Evolutionary conservation across 2,329 filamentous ascomycete species (phyloP), one percentile per base, ranked within the genome.

Genomic region (Fusarium paranaense): DNA sequence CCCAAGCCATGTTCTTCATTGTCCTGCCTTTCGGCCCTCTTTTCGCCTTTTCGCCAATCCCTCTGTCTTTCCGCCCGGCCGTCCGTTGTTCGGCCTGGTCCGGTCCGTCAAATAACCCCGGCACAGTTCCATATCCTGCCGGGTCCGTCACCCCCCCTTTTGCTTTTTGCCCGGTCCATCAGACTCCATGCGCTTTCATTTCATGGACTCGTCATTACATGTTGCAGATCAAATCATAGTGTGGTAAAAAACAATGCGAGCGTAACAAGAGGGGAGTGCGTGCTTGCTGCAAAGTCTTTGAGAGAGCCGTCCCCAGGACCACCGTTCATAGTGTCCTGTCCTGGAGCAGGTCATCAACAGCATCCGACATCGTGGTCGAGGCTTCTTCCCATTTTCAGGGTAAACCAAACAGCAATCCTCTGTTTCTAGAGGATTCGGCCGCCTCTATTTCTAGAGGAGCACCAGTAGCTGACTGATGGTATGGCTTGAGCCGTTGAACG

Each of bases 201-300:
- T 78, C 76, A 75, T 72, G 66, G 74, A 68, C 68, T 75, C 68
- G 63, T 78, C 70, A 72, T 74, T 72, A 59, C 66, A 62, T 74
- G 54, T 65, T 61, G 73, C 58, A 67, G 56, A 60, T 63, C 65
- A 71, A 70, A 71, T 52, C 27, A 70, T 66, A 69, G 52, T 72
- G 62, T 59, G 62, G 52, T 62, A 60, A 52, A 50, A 47, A 47
- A 62, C 47, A 63, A 59, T 72, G 45, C 60, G 42, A 65, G 63
- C 62, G 60, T 69, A 38, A 69, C 57, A 69, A 66, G 52, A 65
- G 62, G 59, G 67, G 66, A 69, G 57, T 67, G 47, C 18, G 47
- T 40, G 27, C 25, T 27, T 40, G 59, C 35, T 57, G 69, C 65
- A 52, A 52, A 52, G 56, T 56, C 59, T 50, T 35, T 54, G 63